Base-by-base conservation (phyloP, 768 basidiomycete genomes). In the Lactarius hengduanensis region DNA sequence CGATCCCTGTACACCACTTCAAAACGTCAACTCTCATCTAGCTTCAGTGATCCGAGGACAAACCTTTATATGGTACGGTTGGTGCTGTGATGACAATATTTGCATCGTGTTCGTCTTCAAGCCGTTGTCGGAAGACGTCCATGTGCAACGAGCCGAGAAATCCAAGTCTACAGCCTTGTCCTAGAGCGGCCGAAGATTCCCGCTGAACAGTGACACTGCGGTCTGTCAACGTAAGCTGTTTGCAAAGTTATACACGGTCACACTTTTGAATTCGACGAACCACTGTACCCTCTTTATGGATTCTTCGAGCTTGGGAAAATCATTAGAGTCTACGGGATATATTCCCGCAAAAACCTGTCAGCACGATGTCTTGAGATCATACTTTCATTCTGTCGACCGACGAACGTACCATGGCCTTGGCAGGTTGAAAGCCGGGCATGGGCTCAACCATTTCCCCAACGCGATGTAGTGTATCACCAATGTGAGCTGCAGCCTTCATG, bases 101-200 rank as follows among this genome's bases (percentile, higher is more conserved):
- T 38, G 95, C 92, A 65, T 94, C 88, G 71, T 97, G 94, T 75
- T 99, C 97, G 71, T 99, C 97, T 76, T 98, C 97, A 4, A 99
- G 80, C 16, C 97, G 85, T 74, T 99, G 97, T 26, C 95, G 89
- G 77, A 94, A 94, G 45, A 96, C 91, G 71, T 96, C 92, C 92
- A 98, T 95, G 74, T 99, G 97, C 65, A 99, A 78, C 6, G 94
- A 93, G 1, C 97, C 97, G 11, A 98, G 82, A 76, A 98, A 99
- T 0, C 97, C 97, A 7, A 99, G 84, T 54, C 97, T 85, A 74
- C 89, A 94, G 9, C 97, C 97, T 78, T 97, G 96, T 1, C 96
- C 96, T 11, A 99, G 82, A 11, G 97, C 97, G 6, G 91, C 86
- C 0, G 96, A 98, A 0, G 92, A 91, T 76, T 98, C 97, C 57